Evolutionary conservation across 2,329 filamentous ascomycete genomes (phyloP).

Genomic region (Fusarium avenaceum): DNA sequence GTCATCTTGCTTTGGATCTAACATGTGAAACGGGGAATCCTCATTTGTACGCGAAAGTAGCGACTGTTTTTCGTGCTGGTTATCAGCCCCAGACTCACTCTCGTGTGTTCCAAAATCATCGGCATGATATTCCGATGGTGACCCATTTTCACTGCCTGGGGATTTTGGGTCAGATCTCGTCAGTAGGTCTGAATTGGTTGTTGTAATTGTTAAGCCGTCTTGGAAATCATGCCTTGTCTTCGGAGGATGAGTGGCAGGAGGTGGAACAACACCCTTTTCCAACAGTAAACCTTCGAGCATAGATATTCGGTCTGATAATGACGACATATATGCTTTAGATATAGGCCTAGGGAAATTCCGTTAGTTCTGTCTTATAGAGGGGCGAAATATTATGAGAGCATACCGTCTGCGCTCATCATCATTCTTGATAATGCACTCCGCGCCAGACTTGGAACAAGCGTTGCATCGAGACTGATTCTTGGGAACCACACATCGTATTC

Average conservation of each 20-base stretch:
- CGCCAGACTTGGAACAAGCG: constrained; percentile 65
- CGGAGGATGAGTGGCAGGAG: constrained; percentile 66
- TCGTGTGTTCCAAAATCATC: constrained; percentile 51
- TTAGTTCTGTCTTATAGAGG: not conserved
- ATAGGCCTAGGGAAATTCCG: constrained; percentile 59
- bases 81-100: constrained; percentile 43
- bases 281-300: constrained; percentile 66
- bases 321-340: constrained; percentile 70
- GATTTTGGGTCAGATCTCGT: constrained; percentile 27
- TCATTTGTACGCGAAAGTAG: constrained; percentile 48
- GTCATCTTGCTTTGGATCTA: constrained; percentile 60
- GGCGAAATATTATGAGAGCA: constrained; percentile 19
- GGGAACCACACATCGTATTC: constrained; percentile 66
- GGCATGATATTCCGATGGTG: constrained; percentile 52
- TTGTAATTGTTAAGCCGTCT: constrained; percentile 30
- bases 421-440: constrained; percentile 68
- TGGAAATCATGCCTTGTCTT: constrained; percentile 61
- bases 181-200: constrained; percentile 18
- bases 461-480: constrained; percentile 64
- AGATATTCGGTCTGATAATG: constrained; percentile 66
- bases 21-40: constrained; percentile 54
- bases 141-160: constrained; percentile 46
- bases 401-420: constrained; percentile 69
- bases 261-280: constrained; percentile 63
- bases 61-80: constrained; percentile 38